phyloP scores from a whole-genome alignment of 2,329 filamentous ascomycete species.

The Phoma sp. region DNA sequence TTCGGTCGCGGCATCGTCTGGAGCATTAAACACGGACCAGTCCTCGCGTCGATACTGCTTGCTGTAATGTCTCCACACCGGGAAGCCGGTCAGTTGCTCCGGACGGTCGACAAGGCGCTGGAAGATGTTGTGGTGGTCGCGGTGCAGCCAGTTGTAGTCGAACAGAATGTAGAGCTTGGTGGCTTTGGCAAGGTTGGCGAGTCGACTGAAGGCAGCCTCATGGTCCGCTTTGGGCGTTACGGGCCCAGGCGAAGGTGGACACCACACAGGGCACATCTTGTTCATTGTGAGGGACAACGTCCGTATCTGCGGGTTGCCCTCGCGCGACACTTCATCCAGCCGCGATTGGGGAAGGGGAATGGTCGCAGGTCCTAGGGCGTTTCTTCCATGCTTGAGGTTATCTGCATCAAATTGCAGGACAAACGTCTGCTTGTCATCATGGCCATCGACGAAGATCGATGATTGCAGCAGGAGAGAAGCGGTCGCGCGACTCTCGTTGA shows the following conservation, averaged over 20 bases:
- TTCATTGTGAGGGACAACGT: conserved; percentile 14
- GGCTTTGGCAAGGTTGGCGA: conserved; percentile 21
- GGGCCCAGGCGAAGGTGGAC: background rate
- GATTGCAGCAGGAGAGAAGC: conserved; percentile 21
- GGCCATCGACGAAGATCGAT: conserved; percentile 12
- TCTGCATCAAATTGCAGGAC: conserved; percentile 27
- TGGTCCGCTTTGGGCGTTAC: conserved; percentile 10
- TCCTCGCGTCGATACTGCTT: conserved; percentile 9
- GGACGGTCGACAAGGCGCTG: conserved; percentile 15
- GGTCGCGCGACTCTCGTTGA: conserved; percentile 14
- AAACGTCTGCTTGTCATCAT: conserved; percentile 19
- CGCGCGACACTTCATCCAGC: conserved; percentile 16
- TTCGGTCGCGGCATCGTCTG: conserved; percentile 1
- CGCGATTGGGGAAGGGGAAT: conserved; percentile 3
- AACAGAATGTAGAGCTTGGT: conserved; percentile 20
- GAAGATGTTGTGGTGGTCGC: conserved; percentile 12
- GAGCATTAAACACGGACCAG: conserved; percentile 10
- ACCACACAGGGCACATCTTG: conserved; percentile 20
- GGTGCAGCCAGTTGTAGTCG: conserved; percentile 27
- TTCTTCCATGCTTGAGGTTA: conserved; percentile 20
- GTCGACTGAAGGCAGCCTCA: conserved; percentile 9
- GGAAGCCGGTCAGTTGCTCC: conserved; percentile 16
- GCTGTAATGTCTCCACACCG: conserved; percentile 3
- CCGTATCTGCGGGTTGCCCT: conserved; percentile 19
- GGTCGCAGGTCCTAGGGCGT: conserved; percentile 6